Evolutionary conservation across 2,329 filamentous ascomycete genomes (phyloP).

Genomic region (Pseudopyrenochaeta lycopersici): DNA sequence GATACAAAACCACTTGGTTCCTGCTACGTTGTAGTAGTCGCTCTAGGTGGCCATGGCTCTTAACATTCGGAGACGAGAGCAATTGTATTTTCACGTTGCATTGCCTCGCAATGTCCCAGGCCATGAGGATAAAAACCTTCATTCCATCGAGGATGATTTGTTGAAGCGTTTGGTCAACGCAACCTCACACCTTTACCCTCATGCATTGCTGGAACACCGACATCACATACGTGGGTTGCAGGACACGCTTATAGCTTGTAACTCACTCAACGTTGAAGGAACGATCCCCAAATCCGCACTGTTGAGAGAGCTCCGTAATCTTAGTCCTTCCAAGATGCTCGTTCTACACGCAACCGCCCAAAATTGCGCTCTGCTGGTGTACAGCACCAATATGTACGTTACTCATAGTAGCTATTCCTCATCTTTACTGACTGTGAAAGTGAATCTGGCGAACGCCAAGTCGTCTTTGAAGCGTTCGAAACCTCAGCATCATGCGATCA

Average conservation of each 20-base stretch:
- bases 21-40: conserved; percentile 9
- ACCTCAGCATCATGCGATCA: conserved; percentile 62
- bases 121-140: conserved; percentile 38
- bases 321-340: conserved; percentile 39
- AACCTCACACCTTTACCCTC: conserved; percentile 22
- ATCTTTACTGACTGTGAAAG: conserved; percentile 14
- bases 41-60: conserved; percentile 26
- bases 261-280: conserved; percentile 31
- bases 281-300: conserved; percentile 33
- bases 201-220: conserved; percentile 14
- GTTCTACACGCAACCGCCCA: conserved; percentile 59
- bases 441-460: conserved; percentile 4
- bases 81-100: conserved; percentile 48
- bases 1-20: background rate
- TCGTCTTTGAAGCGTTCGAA: conserved; percentile 70
- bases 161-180: conserved; percentile 38
- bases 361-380: conserved; percentile 59
- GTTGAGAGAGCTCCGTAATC: conserved; percentile 22
- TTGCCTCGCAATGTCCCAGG: conserved; percentile 52
- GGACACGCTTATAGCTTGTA: conserved; percentile 22
- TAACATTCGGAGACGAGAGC: conserved; percentile 15
- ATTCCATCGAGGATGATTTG: conserved; percentile 39
- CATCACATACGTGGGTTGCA: conserved; percentile 21
- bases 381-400: conserved; percentile 43
- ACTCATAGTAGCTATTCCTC: background rate